phyloP scores from a whole-genome alignment of 2,329 filamentous ascomycete species.

The Cladophialophora bantiana region DNA sequence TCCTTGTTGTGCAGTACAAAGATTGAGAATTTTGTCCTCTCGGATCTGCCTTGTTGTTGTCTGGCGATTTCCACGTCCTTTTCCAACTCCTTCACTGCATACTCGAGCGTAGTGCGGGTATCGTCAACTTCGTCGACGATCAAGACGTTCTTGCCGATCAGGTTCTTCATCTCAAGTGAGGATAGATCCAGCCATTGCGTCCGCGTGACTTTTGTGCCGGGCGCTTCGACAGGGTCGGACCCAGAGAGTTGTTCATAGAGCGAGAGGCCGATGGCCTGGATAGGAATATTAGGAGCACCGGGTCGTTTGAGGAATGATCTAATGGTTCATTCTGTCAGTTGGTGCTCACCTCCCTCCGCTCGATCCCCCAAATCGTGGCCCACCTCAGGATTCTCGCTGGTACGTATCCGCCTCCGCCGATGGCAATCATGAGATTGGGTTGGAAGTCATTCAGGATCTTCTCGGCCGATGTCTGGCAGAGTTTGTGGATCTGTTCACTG shows the following conservation, averaged over 20 bases:
- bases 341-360: not conserved
- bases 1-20: constrained; percentile 99
- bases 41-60: constrained; percentile 71
- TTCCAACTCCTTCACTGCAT: constrained; percentile 88
- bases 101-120: constrained; percentile 91
- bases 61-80: constrained; percentile 90
- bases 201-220: constrained; percentile 92
- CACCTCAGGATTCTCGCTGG: constrained; percentile 92
- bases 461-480: constrained; percentile 86
- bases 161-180: constrained; percentile 82
- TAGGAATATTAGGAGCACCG: constrained; percentile 91
- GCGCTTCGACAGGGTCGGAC: constrained; percentile 71
- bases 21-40: constrained; percentile 85
- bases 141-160: constrained; percentile 88
- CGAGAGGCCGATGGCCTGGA: constrained; percentile 97
- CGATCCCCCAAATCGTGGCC: not conserved
- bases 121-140: constrained; percentile 97
- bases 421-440: constrained; percentile 97
- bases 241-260: constrained; percentile 85
- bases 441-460: constrained; percentile 84
- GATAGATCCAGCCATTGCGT: constrained; percentile 97
- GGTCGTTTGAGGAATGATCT: constrained; percentile 91
- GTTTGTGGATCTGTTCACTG: constrained; percentile 81
- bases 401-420: constrained; percentile 96
- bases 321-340: constrained; percentile 29